These are phyloP conservation scores for Leccinum truebloodii DNA, from an alignment of 768 basidiomycete species.

Conservation along the genomic window DNA sequence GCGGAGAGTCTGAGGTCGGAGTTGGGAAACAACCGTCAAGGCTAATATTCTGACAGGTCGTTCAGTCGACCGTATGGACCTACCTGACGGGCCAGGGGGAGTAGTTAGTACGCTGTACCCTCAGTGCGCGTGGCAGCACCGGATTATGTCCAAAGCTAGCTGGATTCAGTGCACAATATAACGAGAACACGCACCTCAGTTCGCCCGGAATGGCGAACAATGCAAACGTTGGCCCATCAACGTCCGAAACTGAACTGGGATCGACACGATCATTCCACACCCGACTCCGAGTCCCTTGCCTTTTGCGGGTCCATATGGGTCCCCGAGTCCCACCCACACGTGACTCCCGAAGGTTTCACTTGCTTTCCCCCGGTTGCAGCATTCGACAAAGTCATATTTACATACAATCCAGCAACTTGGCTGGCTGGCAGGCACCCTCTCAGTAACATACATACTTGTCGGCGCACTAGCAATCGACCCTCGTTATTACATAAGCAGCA, in stretches of 20 bases:
- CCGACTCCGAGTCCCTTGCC: slow-evolving; percentile 18
- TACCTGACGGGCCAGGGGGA: neutral
- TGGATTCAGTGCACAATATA: slow-evolving; percentile 30
- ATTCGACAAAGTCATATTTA: neutral
- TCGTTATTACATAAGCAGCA: slow-evolving; percentile 26
- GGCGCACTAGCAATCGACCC: neutral
- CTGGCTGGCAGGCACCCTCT: neutral
- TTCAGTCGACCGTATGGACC: neutral
- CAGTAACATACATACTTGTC: neutral
- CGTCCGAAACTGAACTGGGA: slow-evolving; percentile 1
- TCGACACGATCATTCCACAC: slow-evolving; percentile 7
- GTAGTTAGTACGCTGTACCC: slow-evolving; percentile 2
- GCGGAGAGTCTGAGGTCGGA: slow-evolving; percentile 35
- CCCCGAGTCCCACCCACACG: slow-evolving; percentile 23
- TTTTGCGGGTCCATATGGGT: slow-evolving; percentile 45
- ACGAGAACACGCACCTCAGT: slow-evolving; percentile 22
- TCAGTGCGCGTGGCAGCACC: neutral
- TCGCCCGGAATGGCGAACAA: slow-evolving; percentile 31
- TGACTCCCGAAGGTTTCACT: slow-evolving; percentile 31
- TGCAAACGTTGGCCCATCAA: slow-evolving; percentile 10
- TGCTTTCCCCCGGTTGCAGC: neutral
- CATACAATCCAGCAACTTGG: neutral
- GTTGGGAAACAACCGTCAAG: slow-evolving; percentile 29
- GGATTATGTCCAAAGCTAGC: slow-evolving; percentile 9
- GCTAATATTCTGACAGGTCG: slow-evolving; percentile 22